Conservation (phyloP, 306 rosid genomes). For the Herpetospermum pedunculosum region DNA sequence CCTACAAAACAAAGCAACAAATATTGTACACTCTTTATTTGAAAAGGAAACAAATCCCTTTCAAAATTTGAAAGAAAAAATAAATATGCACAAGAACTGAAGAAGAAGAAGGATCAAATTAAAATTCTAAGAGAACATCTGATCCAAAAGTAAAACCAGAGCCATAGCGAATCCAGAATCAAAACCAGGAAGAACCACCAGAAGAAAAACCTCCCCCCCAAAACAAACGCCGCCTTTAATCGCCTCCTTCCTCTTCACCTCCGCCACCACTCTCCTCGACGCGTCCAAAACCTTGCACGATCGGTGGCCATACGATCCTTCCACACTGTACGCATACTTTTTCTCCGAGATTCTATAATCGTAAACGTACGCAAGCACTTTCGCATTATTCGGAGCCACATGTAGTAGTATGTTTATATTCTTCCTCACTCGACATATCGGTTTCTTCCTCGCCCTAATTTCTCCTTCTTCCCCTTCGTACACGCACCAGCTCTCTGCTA, state of each 20-base stretch:
- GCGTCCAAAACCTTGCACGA: conserved; percentile 59
- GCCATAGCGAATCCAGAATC: conserved; percentile 75
- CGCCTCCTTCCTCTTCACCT: conserved; percentile 59
- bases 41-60: background rate
- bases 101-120: background rate
- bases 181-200: conserved; percentile 49
- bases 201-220: conserved; percentile 61
- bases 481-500: conserved; percentile 48
- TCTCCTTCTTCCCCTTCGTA: conserved; percentile 47
- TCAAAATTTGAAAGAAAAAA: too few relatives aligned
- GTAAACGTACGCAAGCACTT: conserved; percentile 35
- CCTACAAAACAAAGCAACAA: background rate
- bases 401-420: conserved; percentile 33
- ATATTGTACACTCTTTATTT: background rate
- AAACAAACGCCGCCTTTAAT: conserved; percentile 38
- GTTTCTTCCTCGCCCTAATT: conserved; percentile 21
- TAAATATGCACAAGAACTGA: background rate
- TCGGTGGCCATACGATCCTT: conserved; percentile 53
- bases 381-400: conserved; percentile 21
- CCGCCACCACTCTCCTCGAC: conserved; percentile 44
- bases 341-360: conserved; percentile 16
- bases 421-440: conserved; percentile 48
- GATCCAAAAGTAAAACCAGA: conserved; percentile 57
- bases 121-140: conserved; percentile 39
- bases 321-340: conserved; percentile 26